Evolutionary conservation across 225 moss, liverwort and hornwort genomes (phyloP), one percentile per base, ranked within the genome.

Genomic region (Marchantia polymorpha): DNA sequence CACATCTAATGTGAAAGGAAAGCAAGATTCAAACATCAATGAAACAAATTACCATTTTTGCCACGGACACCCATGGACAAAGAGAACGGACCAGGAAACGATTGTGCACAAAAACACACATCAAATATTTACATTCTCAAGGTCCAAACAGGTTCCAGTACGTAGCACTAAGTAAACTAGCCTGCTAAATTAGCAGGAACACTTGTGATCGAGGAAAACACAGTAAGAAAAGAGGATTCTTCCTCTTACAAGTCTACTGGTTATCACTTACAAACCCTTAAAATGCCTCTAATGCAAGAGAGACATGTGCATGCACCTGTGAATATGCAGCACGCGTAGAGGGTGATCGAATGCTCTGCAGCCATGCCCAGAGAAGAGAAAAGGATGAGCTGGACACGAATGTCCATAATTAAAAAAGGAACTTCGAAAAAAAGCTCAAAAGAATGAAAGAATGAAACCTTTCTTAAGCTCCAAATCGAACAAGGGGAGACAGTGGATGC

Each of bases 301-400:
- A 82, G 83, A 85, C 61, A 30, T 69, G 75, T 75, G 79, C 78
- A 81, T 84, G 85, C 86, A 90, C 90, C 90, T 90, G 90, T n/a
- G 91, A 85, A 78, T 92, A 95, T 64, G 95, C 93, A 73, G 99
- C 91, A 78, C 99, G 92, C 84, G 95, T 91, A 77, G 99, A 93
- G 78, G 95, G 89, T 64, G 99, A 95, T 74, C 99, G 93, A 82
- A 95, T 92, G 84, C 93, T 99, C 89, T 90, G 90, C 88, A 84
- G 77, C 79, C 86, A 85, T 83, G 73, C 86, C 84, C 88, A 83
- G 83, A 69, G 76, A 79, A 82, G 52, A 69, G 71, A 61, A 80
- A 79, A 63, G 26, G 54, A 79, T 79, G 60, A 84, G 80, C 72
- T 84, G 80, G 76, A 80, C 71, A 47, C 70, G 13, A 79, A 54